Evolutionary conservation across 345 rosid genomes (phyloP).

Genomic region (Erucastrum elatum): DNA sequence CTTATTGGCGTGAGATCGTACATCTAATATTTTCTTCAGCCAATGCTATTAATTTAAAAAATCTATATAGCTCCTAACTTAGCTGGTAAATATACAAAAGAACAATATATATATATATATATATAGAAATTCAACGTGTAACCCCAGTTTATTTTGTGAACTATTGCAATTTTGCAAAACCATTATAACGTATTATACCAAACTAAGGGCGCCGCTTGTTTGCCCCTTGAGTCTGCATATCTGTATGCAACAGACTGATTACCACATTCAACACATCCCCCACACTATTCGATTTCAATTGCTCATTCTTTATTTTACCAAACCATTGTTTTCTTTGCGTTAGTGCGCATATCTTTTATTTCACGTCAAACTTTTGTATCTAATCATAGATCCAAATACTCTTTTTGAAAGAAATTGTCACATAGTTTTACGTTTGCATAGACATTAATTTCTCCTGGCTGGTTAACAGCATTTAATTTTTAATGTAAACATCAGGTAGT

Average conservation of each 20-base stretch:
- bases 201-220: conserved; percentile 33
- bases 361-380: neutral
- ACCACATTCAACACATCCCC: neutral
- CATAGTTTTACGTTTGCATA: neutral
- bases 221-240: conserved; percentile 13
- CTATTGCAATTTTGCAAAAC: conserved; percentile 8
- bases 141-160: neutral
- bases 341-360: neutral
- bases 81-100: neutral
- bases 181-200: neutral
- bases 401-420: neutral
- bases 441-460: neutral
- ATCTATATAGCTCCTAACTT: neutral
- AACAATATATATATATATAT: neutral
- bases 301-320: neutral
- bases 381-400: neutral
- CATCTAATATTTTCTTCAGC: neutral
- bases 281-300: conserved; percentile 4
- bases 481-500: neutral
- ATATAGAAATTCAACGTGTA: neutral
- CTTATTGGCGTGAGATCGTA: neutral
- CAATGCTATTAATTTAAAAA: neutral
- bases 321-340: conserved; percentile 1
- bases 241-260: conserved; percentile 5
- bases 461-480: neutral